Evolutionary conservation across 306 rosid genomes (phyloP), one percentile per base, ranked within the genome.

Genomic region (Ceratonia siliqua): DNA sequence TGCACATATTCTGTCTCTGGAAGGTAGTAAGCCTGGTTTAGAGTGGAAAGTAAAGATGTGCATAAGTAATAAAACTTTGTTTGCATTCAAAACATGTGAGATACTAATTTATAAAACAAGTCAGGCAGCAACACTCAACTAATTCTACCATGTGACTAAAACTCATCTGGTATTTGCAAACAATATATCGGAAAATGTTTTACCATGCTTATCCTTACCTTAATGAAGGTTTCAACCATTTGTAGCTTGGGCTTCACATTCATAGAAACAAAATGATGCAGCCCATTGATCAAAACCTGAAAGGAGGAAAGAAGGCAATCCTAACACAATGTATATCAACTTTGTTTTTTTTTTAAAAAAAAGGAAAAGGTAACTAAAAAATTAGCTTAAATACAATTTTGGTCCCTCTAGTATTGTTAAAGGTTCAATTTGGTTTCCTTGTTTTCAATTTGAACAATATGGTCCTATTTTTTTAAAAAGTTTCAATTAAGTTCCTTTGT

Each of bases 261-360:
- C 73, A 84, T 48, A 8, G 96, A 24, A 35, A 85, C 91, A 70
- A 92, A 89, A 92, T 95, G 98, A 52, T 92, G 91, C 73, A 95
- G 81, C 53, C 99, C 98, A 68, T 95, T 95, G 82, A 95, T 95
- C 84, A 95, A 92, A 84, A 95, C 99, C 97, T 94, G 89, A 65
- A 82, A 81, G 42, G 49, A 63, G 38, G 41, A 46, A 70, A 65
- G 56, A 73, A 49, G 82, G 65, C 69, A 82, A 63, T 30, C 73
- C 38, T 32, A 24, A 36, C 58, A 38, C 65, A 30, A 70, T 68
- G 42, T 68, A 22, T 33, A 78, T 59, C 27, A 76, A 54, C 78
- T 55, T 9, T n/a, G n/a, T n/a, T n/a, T n/a, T n/a, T n/a, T n/a
- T n/a, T n/a, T 36, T 73, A 79, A 70, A 48, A 68, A 32, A 72